Conservation (phyloP, 768 basidiomycete species). For the Russula dissimulans region DNA sequence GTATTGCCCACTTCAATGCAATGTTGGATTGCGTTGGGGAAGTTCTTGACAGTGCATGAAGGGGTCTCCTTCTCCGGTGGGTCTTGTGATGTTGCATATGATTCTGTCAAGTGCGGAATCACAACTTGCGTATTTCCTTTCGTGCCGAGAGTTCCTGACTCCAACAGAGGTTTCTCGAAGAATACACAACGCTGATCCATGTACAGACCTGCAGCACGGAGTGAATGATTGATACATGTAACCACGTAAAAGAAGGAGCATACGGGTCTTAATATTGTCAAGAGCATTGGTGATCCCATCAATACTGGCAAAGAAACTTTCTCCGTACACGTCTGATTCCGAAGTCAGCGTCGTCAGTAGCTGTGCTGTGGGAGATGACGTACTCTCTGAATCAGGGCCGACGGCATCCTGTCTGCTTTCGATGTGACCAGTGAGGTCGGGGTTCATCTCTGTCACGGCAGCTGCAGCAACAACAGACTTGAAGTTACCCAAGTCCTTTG, state of each 20-base stretch:
- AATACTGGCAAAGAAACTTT: constrained; percentile 77
- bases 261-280: constrained; percentile 94
- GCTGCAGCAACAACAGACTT: constrained; percentile 90
- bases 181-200: constrained; percentile 99
- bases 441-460: constrained; percentile 95
- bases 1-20: constrained; percentile 78
- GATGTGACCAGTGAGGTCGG: constrained; percentile 79
- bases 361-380: constrained; percentile 24
- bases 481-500: constrained; percentile 95
- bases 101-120: constrained; percentile 89
- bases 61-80: constrained; percentile 97
- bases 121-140: constrained; percentile 97
- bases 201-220: constrained; percentile 57
- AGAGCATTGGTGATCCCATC: constrained; percentile 96
- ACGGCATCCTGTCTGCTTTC: constrained; percentile 86
- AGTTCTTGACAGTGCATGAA: constrained; percentile 97
- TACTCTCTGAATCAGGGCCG: constrained; percentile 87
- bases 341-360: constrained; percentile 13
- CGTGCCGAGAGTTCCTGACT: constrained; percentile 96
- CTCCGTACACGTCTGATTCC: constrained; percentile 71
- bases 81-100: constrained; percentile 95
- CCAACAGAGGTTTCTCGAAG: constrained; percentile 90
- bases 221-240: constrained; percentile 6
- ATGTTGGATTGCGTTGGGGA: constrained; percentile 96
- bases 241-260: constrained; percentile 25